A percentile compares a stretch with the other conserved stretches of the same genome.
These are phyloP conservation scores for Starmera amethionina DNA, from an alignment of 805 yeast genomes.

Conservation along the genomic window DNA sequence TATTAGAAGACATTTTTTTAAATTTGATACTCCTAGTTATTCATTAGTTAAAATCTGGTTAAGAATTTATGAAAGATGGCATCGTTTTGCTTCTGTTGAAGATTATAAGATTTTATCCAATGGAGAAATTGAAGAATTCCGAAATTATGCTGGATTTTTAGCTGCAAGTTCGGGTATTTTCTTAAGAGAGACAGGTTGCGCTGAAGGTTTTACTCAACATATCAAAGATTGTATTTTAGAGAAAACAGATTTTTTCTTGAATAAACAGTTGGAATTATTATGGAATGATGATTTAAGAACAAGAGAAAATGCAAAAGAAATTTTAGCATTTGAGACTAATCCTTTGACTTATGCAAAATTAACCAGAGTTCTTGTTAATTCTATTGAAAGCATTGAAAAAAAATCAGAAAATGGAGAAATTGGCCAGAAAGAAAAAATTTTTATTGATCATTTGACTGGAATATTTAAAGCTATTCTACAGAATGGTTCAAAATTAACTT, in stretches of 20 bases:
- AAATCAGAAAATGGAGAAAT: slow-evolving; percentile 11
- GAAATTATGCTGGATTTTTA: slow-evolving; percentile 64
- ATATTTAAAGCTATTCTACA: slow-evolving; percentile 33
- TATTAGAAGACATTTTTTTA: slow-evolving; percentile 31
- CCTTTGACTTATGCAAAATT: slow-evolving; percentile 43
- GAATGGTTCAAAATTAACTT: slow-evolving; percentile 20
- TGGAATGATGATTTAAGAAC: slow-evolving; percentile 40
- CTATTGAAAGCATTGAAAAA: slow-evolving; percentile 22
- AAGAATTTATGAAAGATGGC: slow-evolving; percentile 42
- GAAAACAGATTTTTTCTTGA: slow-evolving; percentile 37
- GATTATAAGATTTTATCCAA: slow-evolving; percentile 17
- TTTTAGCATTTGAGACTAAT: slow-evolving; percentile 56
- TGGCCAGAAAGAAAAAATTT: slow-evolving; percentile 20
- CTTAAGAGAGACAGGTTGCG: slow-evolving; percentile 20
- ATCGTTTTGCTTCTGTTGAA: slow-evolving; percentile 9
- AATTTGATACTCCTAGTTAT: slow-evolving; percentile 18
- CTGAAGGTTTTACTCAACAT: slow-evolving; percentile 2
- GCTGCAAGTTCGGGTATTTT: slow-evolving; percentile 65
- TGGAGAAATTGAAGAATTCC: slow-evolving; percentile 36
- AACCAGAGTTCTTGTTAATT: slow-evolving; percentile 31
- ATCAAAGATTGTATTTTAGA: slow-evolving; percentile 23
- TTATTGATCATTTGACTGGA: slow-evolving; percentile 40
- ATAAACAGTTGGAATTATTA: slow-evolving; percentile 38
- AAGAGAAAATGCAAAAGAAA: slow-evolving; percentile 65
- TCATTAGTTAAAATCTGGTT: slow-evolving; percentile 33